Conservation (phyloP, 208 protist species). For the Tritrichomonas musculus region DNA sequence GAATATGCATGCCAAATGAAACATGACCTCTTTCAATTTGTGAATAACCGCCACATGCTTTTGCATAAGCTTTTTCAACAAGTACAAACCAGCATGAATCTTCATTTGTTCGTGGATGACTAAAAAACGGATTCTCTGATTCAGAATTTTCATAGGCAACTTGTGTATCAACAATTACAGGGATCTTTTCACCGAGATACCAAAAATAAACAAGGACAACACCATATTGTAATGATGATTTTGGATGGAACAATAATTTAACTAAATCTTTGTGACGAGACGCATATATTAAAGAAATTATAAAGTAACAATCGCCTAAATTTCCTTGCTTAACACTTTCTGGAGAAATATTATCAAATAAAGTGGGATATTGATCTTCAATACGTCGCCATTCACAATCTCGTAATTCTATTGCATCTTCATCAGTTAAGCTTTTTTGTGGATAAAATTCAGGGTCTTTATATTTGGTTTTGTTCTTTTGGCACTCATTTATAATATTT, state of each 20-base stretch:
- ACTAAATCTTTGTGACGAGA: neutral
- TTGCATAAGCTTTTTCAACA: conserved; percentile 21
- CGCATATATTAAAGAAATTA: neutral
- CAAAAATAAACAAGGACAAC: neutral
- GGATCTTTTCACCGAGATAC: neutral
- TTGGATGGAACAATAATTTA: neutral
- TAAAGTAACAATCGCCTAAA: neutral
- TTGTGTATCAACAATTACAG: neutral
- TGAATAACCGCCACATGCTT: neutral
- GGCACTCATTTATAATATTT: no score
- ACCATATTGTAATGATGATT: neutral
- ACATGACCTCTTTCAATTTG: no score
- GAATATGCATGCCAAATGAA: no score
- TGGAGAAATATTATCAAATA: neutral
- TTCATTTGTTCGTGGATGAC: neutral
- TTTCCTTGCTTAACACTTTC: neutral
- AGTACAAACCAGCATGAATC: neutral
- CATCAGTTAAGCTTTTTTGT: neutral
- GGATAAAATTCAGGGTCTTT: neutral
- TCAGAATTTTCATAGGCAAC: neutral
- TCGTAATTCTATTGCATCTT: neutral
- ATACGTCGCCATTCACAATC: neutral
- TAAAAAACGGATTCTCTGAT: neutral
- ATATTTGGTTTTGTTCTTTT: no score
- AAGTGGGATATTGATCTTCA: neutral